Percentiles rank a stretch among this genome's conserved stretches.
phyloP scores from a whole-genome alignment of 2,329 filamentous ascomycete genomes.

The Fusarium longipes region DNA sequence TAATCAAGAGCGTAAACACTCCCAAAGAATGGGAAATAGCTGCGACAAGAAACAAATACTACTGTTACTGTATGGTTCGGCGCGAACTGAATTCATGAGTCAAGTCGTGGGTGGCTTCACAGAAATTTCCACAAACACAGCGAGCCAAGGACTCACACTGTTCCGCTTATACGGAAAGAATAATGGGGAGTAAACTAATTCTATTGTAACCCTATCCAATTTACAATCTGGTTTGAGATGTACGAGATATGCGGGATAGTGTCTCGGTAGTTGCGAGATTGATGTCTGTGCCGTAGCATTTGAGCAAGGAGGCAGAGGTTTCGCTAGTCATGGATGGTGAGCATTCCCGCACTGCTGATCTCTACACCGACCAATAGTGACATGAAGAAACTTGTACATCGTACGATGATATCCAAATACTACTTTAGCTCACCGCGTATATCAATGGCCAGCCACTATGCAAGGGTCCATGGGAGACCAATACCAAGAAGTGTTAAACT shows the following conservation, averaged over 20 bases:
- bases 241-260: background rate
- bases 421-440: background rate
- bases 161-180: background rate
- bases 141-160: background rate
- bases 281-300: conserved; percentile 1
- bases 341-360: background rate
- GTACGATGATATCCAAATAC: background rate
- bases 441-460: background rate
- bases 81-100: too few relatives aligned
- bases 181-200: background rate
- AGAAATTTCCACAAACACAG: background rate
- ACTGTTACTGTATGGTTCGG: too few relatives aligned
- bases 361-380: background rate
- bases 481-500: background rate
- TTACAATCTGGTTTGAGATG: background rate
- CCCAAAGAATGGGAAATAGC: background rate
- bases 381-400: background rate
- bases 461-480: too few relatives aligned
- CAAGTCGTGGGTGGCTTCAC: too few relatives aligned
- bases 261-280: background rate
- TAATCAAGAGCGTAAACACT: background rate
- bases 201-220: too few relatives aligned
- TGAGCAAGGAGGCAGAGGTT: background rate
- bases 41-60: background rate
- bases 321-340: background rate